Evolutionary conservation across 2,329 filamentous ascomycete genomes (phyloP).

Genomic region (Claviceps africana): DNA sequence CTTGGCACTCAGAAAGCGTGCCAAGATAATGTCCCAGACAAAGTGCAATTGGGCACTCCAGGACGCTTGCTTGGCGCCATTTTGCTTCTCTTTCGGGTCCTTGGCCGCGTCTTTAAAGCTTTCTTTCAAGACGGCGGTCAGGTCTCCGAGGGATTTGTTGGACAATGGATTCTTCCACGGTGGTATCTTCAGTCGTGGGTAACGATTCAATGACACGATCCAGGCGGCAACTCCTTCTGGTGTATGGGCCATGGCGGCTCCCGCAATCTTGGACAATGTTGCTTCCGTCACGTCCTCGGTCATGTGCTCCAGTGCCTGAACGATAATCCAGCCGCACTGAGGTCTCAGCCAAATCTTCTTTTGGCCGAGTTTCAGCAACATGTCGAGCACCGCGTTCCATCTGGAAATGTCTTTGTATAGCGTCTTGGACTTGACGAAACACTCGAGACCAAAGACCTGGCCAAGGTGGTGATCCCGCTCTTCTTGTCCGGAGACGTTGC

Average conservation of each 20-base stretch:
- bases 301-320: constrained; percentile 55
- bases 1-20: constrained; percentile 29
- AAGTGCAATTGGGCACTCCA: constrained; percentile 76
- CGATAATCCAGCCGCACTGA: constrained; percentile 73
- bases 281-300: constrained; percentile 42
- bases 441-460: constrained; percentile 73
- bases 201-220: constrained; percentile 54
- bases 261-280: constrained; percentile 47
- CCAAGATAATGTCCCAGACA: constrained; percentile 72
- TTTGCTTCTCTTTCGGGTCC: constrained; percentile 27
- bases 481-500: constrained; percentile 52
- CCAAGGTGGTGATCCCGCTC: constrained; percentile 77
- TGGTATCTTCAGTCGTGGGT: constrained; percentile 48
- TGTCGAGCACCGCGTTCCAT: constrained; percentile 56
- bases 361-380: constrained; percentile 58
- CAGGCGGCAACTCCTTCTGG: constrained; percentile 84
- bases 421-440: constrained; percentile 66
- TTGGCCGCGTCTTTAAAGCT: constrained; percentile 40
- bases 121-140: constrained; percentile 71
- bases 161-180: constrained; percentile 70
- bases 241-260: constrained; percentile 58
- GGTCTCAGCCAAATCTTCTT: constrained; percentile 83
- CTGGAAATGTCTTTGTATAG: constrained; percentile 46
- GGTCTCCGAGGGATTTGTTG: constrained; percentile 48
- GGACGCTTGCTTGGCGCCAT: constrained; percentile 48